Evolutionary conservation across 495 filamentous ascomycete species (phyloP), one percentile per base, ranked within the genome.

Genomic region (Annulohypoxylon stygium): DNA sequence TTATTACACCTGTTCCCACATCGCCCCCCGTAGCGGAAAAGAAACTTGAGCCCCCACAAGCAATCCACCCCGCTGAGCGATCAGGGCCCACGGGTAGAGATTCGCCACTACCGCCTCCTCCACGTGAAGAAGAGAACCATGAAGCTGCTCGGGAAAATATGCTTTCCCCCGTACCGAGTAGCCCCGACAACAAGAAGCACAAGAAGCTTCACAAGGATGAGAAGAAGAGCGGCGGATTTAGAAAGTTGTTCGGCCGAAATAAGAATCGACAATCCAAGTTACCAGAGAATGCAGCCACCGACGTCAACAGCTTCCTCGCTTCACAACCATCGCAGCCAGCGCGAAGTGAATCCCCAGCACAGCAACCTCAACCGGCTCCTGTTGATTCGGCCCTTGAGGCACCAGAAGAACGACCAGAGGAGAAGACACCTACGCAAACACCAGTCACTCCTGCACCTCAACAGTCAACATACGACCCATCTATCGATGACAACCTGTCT

Each of bases 171-270:
- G 85, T 84, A 26, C 81, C 84, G 7, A 71, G 70, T 8, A 85
- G 83, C 75, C 84, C 79, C 0, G 83, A 86, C 4, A 78, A 76
- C 68, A 87, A 84, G 76, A 83, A 80, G 61, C 79, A 78, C 2
- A 87, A 85, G 70, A 90, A 89, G 79, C 83, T 90, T 45, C 83
- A 86, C 39, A 86, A 86, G 69, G 86, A 88, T 70, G 85, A 87
- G 78, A 84, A 84, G 70, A 85, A 84, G 75, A 54, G 62, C 2
- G 79, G 73, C 9, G 83, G 87, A 5, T 86, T 93, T 62, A 87
- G 83, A 71, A 91, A 89, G 80, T 76, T 93, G 62, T 92, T 93
- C 74, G 85, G 85, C 36, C 86, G 88, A 65, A 89, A 86, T 78
- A 88, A 88, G 79, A 86, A 83, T 61, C 75, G 86, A 58, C 73